These are phyloP conservation scores for Mesostigma viride DNA, from an alignment of 139 green algal species.

Conservation along the genomic window DNA sequence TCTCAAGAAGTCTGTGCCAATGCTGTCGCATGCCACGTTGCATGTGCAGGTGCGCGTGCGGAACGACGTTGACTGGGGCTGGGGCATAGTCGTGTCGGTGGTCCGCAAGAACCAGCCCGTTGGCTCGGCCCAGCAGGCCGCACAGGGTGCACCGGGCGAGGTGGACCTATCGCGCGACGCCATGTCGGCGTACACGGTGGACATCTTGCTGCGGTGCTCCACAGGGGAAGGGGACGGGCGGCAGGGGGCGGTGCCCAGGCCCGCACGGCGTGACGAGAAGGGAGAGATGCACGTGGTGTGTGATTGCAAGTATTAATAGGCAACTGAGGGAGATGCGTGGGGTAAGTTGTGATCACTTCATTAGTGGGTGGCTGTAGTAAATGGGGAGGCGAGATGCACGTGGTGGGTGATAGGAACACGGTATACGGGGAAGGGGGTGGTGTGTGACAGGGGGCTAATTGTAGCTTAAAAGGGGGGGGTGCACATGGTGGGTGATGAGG, in stretches of 20 bases:
- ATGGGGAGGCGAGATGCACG: too few relatives aligned
- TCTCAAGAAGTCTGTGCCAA: too few relatives aligned
- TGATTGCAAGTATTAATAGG: too few relatives aligned
- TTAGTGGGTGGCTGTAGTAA: too few relatives aligned
- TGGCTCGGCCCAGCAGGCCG: too few relatives aligned
- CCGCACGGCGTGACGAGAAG: constrained; percentile 17
- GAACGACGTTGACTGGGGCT: constrained; percentile 62
- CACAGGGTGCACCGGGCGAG: not conserved
- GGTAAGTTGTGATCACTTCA: too few relatives aligned
- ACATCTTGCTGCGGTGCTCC: constrained; percentile 47
- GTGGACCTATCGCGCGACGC: not conserved
- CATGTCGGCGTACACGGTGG: constrained; percentile 39
- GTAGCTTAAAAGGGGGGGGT: too few relatives aligned
- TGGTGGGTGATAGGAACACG: too few relatives aligned
- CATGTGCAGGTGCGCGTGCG: constrained; percentile 21
- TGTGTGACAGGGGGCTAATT: too few relatives aligned
- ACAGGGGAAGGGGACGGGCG: not conserved
- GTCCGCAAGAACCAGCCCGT: constrained; percentile 3
- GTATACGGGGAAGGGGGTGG: too few relatives aligned
- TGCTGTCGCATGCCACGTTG: too few relatives aligned
- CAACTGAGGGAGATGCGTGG: not conserved
- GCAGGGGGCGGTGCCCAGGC: constrained; percentile 11
- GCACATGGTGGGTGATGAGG: too few relatives aligned
- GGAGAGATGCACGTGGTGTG: constrained; percentile 51
- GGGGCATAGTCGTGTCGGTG: constrained; percentile 58